phyloP scores from a whole-genome alignment of 257 asterid genomes.

The Penstemon barbatus region DNA sequence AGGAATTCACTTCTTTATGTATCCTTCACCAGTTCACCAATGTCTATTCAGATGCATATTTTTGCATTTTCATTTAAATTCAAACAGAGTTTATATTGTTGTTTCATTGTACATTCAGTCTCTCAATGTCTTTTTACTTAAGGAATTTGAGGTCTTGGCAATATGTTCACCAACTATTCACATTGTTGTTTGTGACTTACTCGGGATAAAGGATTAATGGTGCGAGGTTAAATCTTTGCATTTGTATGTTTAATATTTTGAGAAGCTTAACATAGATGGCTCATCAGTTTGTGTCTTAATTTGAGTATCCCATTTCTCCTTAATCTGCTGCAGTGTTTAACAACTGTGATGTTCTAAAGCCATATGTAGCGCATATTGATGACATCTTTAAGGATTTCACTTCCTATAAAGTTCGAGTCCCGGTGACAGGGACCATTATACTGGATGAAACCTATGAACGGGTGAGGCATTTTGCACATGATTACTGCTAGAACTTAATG shows the following conservation, averaged over 20 bases:
- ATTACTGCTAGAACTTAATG: neutral
- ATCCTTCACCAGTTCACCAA: constrained; percentile 48
- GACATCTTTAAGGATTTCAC: too few species aligned
- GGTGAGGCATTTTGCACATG: constrained; percentile 44
- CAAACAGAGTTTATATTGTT: constrained; percentile 5
- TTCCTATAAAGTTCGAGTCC: too few species aligned
- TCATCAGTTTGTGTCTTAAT: constrained; percentile 2
- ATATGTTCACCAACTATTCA: constrained; percentile 11
- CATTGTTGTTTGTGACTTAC: constrained; percentile 12
- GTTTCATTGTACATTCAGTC: neutral
- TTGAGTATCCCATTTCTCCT: constrained; percentile 42
- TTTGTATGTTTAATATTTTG: neutral
- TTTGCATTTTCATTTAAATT: constrained; percentile 2
- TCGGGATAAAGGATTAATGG: neutral
- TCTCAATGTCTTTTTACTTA: neutral
- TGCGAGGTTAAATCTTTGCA: neutral
- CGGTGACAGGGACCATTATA: too few species aligned
- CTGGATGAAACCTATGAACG: too few species aligned
- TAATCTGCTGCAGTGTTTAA: neutral
- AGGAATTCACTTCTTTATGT: constrained; percentile 89
- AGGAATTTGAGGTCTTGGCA: constrained; percentile 1
- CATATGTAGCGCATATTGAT: too few species aligned
- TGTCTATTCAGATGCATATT: constrained; percentile 14
- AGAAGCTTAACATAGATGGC: constrained; percentile 2
- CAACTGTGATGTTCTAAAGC: too few species aligned